These are phyloP conservation scores for Neurospora sp. DNA, from an alignment of 495 filamentous ascomycete genomes.

Conservation along the genomic window DNA sequence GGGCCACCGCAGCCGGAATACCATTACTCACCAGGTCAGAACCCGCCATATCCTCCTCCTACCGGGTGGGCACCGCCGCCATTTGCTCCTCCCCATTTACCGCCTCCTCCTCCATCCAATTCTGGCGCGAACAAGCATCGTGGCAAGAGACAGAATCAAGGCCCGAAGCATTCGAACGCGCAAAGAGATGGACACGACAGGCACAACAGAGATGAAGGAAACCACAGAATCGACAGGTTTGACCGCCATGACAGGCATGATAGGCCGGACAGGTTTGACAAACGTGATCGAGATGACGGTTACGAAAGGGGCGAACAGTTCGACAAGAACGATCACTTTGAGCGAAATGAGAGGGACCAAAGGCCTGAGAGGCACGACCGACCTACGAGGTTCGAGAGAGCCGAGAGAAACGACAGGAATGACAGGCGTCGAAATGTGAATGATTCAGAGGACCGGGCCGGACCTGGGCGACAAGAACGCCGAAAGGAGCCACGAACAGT, in stretches of 20 bases:
- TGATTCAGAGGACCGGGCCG: not conserved
- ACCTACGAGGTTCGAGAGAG: not conserved
- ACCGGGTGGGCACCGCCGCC: constrained; percentile 12
- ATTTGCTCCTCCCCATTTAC: constrained; percentile 13
- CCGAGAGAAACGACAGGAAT: not conserved
- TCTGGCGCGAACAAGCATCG: constrained; percentile 6
- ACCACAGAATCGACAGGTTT: not conserved
- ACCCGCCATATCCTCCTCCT: constrained; percentile 10
- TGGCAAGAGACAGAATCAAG: constrained; percentile 14
- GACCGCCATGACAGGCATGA: not conserved
- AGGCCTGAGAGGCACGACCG: not conserved
- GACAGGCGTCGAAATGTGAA: not conserved
- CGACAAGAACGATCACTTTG: not conserved
- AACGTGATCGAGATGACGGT: not conserved
- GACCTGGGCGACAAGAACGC: not conserved
- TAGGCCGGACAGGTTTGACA: not conserved
- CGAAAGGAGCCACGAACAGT: not conserved
- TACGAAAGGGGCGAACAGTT: not conserved
- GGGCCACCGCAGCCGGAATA: constrained; percentile 15
- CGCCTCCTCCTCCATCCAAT: constrained; percentile 6
- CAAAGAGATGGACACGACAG: constrained; percentile 6
- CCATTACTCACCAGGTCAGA: constrained; percentile 13
- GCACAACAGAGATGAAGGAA: not conserved
- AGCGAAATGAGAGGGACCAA: not conserved
- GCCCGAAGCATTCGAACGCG: constrained; percentile 3